Base-by-base conservation (phyloP, 306 rosid species). In the Quercus glauca region DNA sequence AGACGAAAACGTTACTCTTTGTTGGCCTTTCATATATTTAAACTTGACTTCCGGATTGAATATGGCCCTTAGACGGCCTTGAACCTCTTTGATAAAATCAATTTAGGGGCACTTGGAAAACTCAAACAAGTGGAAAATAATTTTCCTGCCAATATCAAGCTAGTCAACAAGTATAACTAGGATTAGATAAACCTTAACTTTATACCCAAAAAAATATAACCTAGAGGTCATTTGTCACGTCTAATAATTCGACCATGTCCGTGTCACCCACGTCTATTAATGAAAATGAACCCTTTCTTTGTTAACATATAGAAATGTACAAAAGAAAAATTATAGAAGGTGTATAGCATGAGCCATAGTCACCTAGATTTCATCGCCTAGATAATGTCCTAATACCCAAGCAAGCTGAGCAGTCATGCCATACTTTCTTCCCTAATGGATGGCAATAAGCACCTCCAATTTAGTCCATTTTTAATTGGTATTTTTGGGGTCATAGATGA, bases 401-500 rank as follows among this genome's bases (percentile, higher is more conserved):
- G 67, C 18, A 8, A 41, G 2, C 45, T 19, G 23, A 69, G 45
- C 69, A 35, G 37, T 63, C 35, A 14, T 33, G 61, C 17, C 2
- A 1, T 18, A 9, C 6, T 12, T 31, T 20, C 14, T 15, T 17
- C 13, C 63, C 51, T 64, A n/a, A 80, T 74, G 83, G 83, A 43
- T 52, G 69, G 57, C 5, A 35, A 37, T 21, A 3, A n/a, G 11
- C 25, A 15, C 29, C 35, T 3, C 45, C 12, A 41, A 31, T 6
- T 26, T 8, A 37, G 26, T 25, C 79, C 75, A 2, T 4, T 13
- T 13, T 17, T 80, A 12, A 65, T 80, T 20, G 83, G 83, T 21
- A 17, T 74, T 37, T 0, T 80, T 1, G 83, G 83, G 7, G 69
- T 80, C 9, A 18, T 55, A 2, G 79, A 70, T 18, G 83, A 75